These are phyloP conservation scores for Neocallimastix lanati DNA, from an alignment of 192 early-diverging fungal species.

Conservation along the genomic window DNA sequence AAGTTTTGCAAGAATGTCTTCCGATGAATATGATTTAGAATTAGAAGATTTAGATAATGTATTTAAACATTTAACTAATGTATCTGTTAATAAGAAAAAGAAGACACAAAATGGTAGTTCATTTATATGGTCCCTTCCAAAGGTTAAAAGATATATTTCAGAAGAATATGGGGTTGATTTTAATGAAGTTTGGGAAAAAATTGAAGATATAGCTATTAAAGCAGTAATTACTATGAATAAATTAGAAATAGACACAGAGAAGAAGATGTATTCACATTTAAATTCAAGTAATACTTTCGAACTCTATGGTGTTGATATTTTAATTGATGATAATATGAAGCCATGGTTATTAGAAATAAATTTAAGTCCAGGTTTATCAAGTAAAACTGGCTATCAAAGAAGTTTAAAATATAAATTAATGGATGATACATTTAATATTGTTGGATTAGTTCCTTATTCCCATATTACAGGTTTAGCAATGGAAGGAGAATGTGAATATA, in stretches of 20 bases:
- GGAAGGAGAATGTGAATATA: too few relatives aligned
- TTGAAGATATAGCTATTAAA: slow-evolving; percentile 16
- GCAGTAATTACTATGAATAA: slow-evolving; percentile 16
- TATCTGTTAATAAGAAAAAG: slow-evolving; percentile 17
- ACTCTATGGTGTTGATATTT: slow-evolving; percentile 11
- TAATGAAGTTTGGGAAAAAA: slow-evolving; percentile 7
- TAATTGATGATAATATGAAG: slow-evolving; percentile 4
- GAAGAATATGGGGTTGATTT: slow-evolving; percentile 12
- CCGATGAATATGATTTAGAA: slow-evolving; percentile 9
- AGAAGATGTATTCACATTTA: background rate
- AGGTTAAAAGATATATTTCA: slow-evolving; percentile 15
- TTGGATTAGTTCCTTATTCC: too few relatives aligned
- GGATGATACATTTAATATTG: too few relatives aligned
- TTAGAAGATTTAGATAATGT: slow-evolving; percentile 12
- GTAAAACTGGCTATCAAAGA: too few relatives aligned
- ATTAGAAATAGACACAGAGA: background rate
- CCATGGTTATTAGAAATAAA: slow-evolving; percentile 13
- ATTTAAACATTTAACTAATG: too few relatives aligned
- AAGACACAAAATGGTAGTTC: slow-evolving; percentile 2
- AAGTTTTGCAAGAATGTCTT: slow-evolving; percentile 20
- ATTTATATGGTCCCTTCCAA: slow-evolving; percentile 10
- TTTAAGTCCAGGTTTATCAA: background rate
- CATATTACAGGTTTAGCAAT: too few relatives aligned
- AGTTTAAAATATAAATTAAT: too few relatives aligned
- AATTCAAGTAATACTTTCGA: slow-evolving; percentile 4